phyloP scores from a whole-genome alignment of 768 basidiomycete genomes.

The Piloderma croceum region DNA sequence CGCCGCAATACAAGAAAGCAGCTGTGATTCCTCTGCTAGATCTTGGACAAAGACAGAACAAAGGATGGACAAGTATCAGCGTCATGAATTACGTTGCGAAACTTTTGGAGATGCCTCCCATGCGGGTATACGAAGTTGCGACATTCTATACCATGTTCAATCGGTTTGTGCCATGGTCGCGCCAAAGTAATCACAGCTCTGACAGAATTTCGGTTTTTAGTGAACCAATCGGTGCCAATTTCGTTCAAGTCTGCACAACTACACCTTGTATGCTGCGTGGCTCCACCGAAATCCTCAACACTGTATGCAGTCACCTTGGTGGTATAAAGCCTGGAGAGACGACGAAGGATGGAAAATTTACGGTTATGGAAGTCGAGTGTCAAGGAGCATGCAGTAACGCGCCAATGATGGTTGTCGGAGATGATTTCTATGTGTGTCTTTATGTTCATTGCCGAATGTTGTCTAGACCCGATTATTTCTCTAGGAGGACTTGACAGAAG shows the following conservation, averaged over 20 bases:
- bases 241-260: conserved; percentile 97
- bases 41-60: conserved; percentile 95
- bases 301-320: conserved; percentile 77
- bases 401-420: conserved; percentile 92
- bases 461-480: conserved; percentile 8
- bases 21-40: conserved; percentile 96
- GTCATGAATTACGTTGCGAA: conserved; percentile 99
- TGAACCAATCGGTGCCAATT: conserved; percentile 90
- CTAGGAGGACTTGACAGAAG: conserved; percentile 80
- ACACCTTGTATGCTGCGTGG: conserved; percentile 97
- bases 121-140: conserved; percentile 99
- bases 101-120: conserved; percentile 88
- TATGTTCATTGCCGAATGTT: conserved; percentile 1
- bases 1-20: conserved; percentile 97
- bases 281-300: conserved; percentile 83
- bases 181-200: too few species aligned
- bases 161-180: conserved; percentile 63
- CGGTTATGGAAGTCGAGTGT: conserved; percentile 96
- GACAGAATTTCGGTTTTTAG: conserved; percentile 39
- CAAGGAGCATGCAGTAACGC: conserved; percentile 98
- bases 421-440: conserved; percentile 87
- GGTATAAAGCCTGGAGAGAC: conserved; percentile 84
- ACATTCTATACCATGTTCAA: conserved; percentile 99
- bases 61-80: conserved; percentile 96
- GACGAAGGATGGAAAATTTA: conserved; percentile 95